A percentile compares a stretch with the other conserved stretches of the same genome.
phyloP scores from a whole-genome alignment of 2,329 filamentous ascomycete species.

The Pyrenochaeta sp. region DNA sequence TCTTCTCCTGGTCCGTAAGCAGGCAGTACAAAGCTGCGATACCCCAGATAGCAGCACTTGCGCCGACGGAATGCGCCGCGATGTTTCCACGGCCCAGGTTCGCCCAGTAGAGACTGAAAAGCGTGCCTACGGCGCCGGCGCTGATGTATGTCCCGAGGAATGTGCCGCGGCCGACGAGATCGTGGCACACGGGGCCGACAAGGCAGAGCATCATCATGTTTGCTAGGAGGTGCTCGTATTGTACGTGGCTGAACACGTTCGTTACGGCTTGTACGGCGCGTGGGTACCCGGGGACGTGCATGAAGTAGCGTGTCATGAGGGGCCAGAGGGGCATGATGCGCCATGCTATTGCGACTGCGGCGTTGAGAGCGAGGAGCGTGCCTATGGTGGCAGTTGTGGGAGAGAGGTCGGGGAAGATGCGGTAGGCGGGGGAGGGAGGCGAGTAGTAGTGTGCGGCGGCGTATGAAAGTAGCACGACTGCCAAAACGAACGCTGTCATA shows the following conservation, averaged over 20 bases:
- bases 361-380: conserved; percentile 68
- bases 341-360: conserved; percentile 67
- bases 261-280: conserved; percentile 68
- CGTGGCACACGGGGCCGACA: conserved; percentile 63
- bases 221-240: conserved; percentile 61
- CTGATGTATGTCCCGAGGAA: conserved; percentile 48
- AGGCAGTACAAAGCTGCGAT: conserved; percentile 40
- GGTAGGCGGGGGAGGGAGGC: conserved; percentile 39
- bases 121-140: conserved; percentile 44
- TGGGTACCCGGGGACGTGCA: conserved; percentile 61
- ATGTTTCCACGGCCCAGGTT: conserved; percentile 41
- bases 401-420: conserved; percentile 45
- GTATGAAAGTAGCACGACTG: conserved; percentile 34
- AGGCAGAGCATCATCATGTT: conserved; percentile 74
- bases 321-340: conserved; percentile 71
- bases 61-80: conserved; percentile 42
- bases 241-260: conserved; percentile 74
- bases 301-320: conserved; percentile 69
- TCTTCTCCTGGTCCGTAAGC: conserved; percentile 39
- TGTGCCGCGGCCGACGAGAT: conserved; percentile 46
- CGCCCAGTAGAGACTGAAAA: conserved; percentile 43
- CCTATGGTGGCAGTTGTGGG: conserved; percentile 60
- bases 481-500: conserved; percentile 45
- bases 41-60: conserved; percentile 46
- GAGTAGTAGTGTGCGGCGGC: conserved; percentile 45